Base-by-base conservation (phyloP, 2,329 filamentous ascomycete species). In the Rhinocladiella mackenziei region DNA sequence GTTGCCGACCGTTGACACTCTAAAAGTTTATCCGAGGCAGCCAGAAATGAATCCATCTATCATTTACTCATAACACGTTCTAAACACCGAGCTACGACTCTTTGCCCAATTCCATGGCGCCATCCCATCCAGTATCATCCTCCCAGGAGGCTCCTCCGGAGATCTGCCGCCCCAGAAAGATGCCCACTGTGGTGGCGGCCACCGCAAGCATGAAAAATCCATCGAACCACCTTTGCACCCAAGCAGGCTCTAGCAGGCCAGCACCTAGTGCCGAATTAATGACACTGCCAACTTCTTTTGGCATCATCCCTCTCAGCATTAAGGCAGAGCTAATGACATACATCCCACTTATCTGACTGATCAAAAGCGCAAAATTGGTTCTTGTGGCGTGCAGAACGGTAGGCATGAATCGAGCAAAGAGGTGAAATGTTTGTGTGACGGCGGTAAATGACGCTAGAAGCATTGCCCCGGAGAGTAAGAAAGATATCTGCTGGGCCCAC, bases 161-260 rank as follows among this genome's bases (percentile, higher is more conserved):
- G 2, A 87, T 68, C 60, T 78, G 81, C 50, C 79, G 74, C 0
- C 84, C 84, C 3, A 89, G 61, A 74, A 83, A 86, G 15, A 94
- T 80, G 0, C 85, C 86, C n/a, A 77, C 59, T 1, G 75, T 80
- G 1, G 87, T 92, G 9, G 75, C 59, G 0, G 72, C 68, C 50
- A 81, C 84, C 4, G 83, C 83, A 2, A 81, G 61, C 43, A 94
- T 64, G 62, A 94, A 94, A 82, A 87, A 91, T 5, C 80, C 81
- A 63, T 94, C 88, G 56, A 94, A 94, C 88, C 88, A 94, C 20
- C 78, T 74, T 58, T 94, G 81, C 4, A 86, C 83, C 57, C 86
- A 87, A 0, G 72, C 71, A 5, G 79, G 78, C 57, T 86, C 83
- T 6, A 94, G 71, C 11, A 86, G 84, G 14, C 84, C 85, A 31